Conservation (phyloP, 139 green algal species). For the Chlamydomonas sp. region DNA sequence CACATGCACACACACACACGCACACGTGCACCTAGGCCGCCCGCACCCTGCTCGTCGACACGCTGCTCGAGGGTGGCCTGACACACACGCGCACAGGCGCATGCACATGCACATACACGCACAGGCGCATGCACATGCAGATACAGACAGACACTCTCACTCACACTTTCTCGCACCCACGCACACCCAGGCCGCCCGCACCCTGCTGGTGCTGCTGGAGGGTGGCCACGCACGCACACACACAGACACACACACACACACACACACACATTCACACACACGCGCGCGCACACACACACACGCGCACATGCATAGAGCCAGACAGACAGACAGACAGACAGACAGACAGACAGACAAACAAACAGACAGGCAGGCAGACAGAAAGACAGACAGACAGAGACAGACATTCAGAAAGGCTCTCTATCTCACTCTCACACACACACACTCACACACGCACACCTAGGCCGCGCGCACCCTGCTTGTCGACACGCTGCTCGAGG, state of each 20-base stretch:
- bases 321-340: neutral
- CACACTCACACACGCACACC: too few relatives aligned
- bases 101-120: constrained; percentile 7
- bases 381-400: too few relatives aligned
- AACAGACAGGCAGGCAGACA: too few relatives aligned
- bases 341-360: too few relatives aligned
- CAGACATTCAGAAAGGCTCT: neutral
- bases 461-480: neutral
- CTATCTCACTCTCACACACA: neutral
- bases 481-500: constrained; percentile 11
- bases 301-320: constrained; percentile 4
- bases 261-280: neutral
- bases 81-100: neutral
- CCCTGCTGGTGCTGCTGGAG: neutral
- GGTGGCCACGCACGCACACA: constrained; percentile 2
- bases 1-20: neutral
- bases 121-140: constrained; percentile 2
- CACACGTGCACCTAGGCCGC: too few relatives aligned
- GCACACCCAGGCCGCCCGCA: neutral
- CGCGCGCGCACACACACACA: constrained; percentile 7
- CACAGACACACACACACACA: neutral
- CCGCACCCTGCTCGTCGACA: neutral
- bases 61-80: neutral
- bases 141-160: neutral
- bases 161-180: too few relatives aligned